Percentiles rank a stretch among this genome's conserved stretches.
Evolutionary conservation across 2,329 filamentous ascomycete genomes (phyloP).

Genomic region (Cryphonectria radicalis): DNA sequence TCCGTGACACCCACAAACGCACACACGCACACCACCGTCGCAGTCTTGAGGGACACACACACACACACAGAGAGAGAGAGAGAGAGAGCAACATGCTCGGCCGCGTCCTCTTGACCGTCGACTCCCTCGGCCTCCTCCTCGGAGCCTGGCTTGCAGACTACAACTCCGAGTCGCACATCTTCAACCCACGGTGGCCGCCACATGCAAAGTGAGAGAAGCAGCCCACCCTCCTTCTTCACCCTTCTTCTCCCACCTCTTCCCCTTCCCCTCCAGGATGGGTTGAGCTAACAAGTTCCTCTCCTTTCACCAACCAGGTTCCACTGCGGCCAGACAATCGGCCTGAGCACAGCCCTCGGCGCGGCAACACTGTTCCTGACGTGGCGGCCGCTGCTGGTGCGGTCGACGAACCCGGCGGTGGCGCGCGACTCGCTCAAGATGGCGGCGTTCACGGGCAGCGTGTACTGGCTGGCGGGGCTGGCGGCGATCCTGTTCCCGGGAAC

Average conservation of each 20-base stretch:
- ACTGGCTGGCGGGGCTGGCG: conserved; percentile 47
- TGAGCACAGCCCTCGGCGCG: conserved; percentile 45
- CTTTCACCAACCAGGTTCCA: conserved; percentile 41
- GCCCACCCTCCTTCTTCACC: not conserved
- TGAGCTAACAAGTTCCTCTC: not conserved
- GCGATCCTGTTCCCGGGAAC: conserved; percentile 45
- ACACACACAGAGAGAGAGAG: conserved; percentile 12
- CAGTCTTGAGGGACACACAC: no score
- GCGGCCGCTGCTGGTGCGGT: conserved; percentile 34
- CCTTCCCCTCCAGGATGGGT: not conserved
- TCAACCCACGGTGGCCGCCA: conserved; percentile 50
- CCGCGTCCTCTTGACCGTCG: conserved; percentile 46
- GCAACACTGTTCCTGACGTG: conserved; percentile 48
- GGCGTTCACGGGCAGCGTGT: conserved; percentile 44
- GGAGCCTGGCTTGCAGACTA: conserved; percentile 46
- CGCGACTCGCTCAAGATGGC: conserved; percentile 41
- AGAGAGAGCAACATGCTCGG: conserved; percentile 39
- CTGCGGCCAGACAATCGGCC: conserved; percentile 47
- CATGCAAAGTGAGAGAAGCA: conserved; percentile 46
- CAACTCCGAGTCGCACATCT: conserved; percentile 45
- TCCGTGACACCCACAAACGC: not conserved
- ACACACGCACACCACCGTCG: not conserved
- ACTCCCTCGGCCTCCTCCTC: conserved; percentile 42
- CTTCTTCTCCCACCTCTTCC: not conserved
- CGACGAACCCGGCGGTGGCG: conserved; percentile 32